Evolutionary conservation across 2,329 filamentous ascomycete genomes (phyloP).

Genomic region (Scopulariopsis brevicaulis): DNA sequence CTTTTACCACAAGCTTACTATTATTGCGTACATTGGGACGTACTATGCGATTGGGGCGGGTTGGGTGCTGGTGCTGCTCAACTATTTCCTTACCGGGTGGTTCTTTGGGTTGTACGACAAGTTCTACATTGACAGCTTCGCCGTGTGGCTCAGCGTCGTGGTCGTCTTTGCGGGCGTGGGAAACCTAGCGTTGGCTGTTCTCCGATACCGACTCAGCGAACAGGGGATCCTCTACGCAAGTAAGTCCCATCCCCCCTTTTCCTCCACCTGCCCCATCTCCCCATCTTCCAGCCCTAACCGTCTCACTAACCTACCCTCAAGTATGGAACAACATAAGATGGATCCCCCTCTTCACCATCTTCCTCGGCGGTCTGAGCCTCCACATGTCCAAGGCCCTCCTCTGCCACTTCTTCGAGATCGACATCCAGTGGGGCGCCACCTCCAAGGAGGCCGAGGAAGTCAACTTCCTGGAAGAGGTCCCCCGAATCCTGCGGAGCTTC

Average conservation of each 20-base stretch:
- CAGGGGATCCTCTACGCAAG: constrained; percentile 28
- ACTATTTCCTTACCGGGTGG: constrained; percentile 64
- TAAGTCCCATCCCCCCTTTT: constrained; percentile 14
- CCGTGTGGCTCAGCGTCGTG: constrained; percentile 50
- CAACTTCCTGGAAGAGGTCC: constrained; percentile 44
- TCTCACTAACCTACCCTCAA: neutral
- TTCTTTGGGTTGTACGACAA: constrained; percentile 55
- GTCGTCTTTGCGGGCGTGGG: constrained; percentile 54
- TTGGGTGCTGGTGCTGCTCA: constrained; percentile 54
- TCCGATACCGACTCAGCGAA: constrained; percentile 51
- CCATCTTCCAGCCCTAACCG: neutral
- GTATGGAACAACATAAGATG: constrained; percentile 49
- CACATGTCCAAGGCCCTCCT: constrained; percentile 29
- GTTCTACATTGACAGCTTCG: constrained; percentile 57
- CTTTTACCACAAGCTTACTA: constrained; percentile 57
- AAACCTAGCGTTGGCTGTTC: constrained; percentile 47
- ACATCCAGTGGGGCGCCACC: constrained; percentile 42
- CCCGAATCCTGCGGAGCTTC: constrained; percentile 42
- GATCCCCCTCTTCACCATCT: constrained; percentile 40
- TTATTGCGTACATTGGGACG: constrained; percentile 59
- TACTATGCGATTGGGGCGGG: constrained; percentile 62
- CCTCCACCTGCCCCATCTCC: neutral
- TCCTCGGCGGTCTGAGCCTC: constrained; percentile 30
- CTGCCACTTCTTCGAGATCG: constrained; percentile 28
- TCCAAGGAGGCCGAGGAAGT: constrained; percentile 45